Percentiles rank a stretch among this genome's conserved stretches.
Evolutionary conservation across 805 yeast genomes (phyloP).

Genomic region (Candida easanensis): DNA sequence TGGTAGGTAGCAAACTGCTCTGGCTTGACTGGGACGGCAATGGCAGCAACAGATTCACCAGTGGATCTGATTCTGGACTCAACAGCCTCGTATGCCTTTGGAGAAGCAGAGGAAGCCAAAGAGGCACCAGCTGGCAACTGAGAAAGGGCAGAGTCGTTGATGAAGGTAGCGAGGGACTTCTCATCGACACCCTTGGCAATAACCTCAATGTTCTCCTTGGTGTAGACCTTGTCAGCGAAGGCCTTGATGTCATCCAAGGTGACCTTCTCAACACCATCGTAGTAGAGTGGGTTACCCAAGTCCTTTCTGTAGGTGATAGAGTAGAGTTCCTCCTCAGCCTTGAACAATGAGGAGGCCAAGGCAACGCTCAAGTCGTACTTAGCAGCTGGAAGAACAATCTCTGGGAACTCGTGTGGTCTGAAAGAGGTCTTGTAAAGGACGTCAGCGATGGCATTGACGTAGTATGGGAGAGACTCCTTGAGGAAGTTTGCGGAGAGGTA

Average conservation of each 20-base stretch:
- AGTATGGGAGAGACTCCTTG: constrained; percentile 87
- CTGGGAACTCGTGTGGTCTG: constrained; percentile 81
- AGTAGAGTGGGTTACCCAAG: constrained; percentile 78
- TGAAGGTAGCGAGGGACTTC: constrained; percentile 65
- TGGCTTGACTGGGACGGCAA: constrained; percentile 75
- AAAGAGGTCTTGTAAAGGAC: constrained; percentile 66
- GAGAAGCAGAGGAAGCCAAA: constrained; percentile 35
- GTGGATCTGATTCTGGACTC: constrained; percentile 62
- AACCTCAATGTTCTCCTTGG: constrained; percentile 67
- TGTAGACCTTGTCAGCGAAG: constrained; percentile 67
- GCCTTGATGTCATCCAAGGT: constrained; percentile 61
- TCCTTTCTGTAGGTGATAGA: constrained; percentile 82
- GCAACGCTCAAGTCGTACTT: constrained; percentile 58
- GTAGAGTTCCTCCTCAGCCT: constrained; percentile 77
- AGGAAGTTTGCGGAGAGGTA: constrained; percentile 79
- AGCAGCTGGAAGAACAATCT: constrained; percentile 80
- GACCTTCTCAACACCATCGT: constrained; percentile 60
- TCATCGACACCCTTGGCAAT: constrained; percentile 71
- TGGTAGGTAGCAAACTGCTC: constrained; percentile 65
- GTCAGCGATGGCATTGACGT: constrained; percentile 79
- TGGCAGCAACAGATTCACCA: constrained; percentile 68
- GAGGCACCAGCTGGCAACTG: constrained; percentile 61
- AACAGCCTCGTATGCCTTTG: constrained; percentile 58
- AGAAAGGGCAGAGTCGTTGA: constrained; percentile 62
- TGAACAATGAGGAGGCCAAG: constrained; percentile 46